These are phyloP conservation scores for Escallonia herrerae DNA, from an alignment of 129 eudicot genomes.

Conservation along the genomic window DNA sequence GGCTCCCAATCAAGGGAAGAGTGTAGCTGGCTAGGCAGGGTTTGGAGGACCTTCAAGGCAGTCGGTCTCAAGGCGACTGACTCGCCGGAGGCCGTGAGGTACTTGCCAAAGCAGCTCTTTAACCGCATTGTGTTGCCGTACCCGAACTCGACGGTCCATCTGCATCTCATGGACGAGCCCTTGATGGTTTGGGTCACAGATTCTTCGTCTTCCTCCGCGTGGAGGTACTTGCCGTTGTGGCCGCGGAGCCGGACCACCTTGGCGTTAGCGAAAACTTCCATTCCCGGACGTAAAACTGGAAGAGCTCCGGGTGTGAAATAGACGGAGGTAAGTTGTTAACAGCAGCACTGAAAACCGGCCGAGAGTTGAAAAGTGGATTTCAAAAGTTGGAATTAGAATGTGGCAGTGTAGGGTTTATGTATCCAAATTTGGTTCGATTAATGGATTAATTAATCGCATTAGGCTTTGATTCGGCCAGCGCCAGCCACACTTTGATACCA, in stretches of 20 bases:
- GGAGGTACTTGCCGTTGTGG: slow-evolving; percentile 59
- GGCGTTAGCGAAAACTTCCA: slow-evolving; percentile 46
- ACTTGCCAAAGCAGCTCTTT: slow-evolving; percentile 54
- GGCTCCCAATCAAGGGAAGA: slow-evolving; percentile 77
- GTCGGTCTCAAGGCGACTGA: slow-evolving; percentile 65
- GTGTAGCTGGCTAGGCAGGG: slow-evolving; percentile 45
- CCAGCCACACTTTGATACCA: too few relatives aligned
- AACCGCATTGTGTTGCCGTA: slow-evolving; percentile 37
- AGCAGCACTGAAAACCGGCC: too few relatives aligned
- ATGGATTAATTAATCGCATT: too few relatives aligned
- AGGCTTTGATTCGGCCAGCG: too few relatives aligned
- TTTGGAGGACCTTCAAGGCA: slow-evolving; percentile 59
- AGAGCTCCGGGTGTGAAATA: too few relatives aligned
- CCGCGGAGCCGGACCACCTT: slow-evolving; percentile 54
- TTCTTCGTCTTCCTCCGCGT: slow-evolving; percentile 57
- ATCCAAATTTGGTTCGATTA: too few relatives aligned
- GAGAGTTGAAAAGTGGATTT: too few relatives aligned
- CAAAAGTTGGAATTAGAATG: too few relatives aligned
- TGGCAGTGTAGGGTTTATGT: too few relatives aligned
- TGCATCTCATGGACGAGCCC: slow-evolving; percentile 27
- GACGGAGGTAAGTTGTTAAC: too few relatives aligned
- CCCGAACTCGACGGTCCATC: slow-evolving; percentile 63
- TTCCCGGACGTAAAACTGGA: slow-evolving; percentile 8
- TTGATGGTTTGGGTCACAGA: slow-evolving; percentile 52
- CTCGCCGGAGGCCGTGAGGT: slow-evolving; percentile 64